Base-by-base conservation (phyloP, 345 rosid species). In the Kandelia obovata region DNA sequence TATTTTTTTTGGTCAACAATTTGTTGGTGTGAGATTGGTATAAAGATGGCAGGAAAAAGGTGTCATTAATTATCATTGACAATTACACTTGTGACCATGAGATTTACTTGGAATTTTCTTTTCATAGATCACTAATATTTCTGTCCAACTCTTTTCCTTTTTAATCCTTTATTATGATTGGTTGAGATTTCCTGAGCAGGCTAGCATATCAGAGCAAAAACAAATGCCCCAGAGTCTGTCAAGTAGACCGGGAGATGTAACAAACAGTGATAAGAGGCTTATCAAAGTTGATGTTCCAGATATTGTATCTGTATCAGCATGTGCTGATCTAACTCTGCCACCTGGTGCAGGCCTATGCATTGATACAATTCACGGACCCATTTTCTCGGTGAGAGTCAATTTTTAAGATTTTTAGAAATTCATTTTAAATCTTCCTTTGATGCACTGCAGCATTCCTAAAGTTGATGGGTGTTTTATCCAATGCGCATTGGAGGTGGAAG, bases 341-440 rank as follows among this genome's bases (percentile, higher is more conserved):
- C 88, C 94, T 5, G 99, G 99, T 73, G 91, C 99, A 49, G 99
- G 91, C 83, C 93, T 95, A 67, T 90, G 99, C 84, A 86, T 95
- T 57, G 87, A 86, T 76, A 86, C 97, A 20, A 69, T 87, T 70
- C 82, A 80, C 17, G 96, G 92, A 47, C 92, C 90, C 9, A 77
- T 95, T 68, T 95, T 69, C 89, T 66, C 90, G 94, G 99, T 95
- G 83, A 82, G 83, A 58, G 43, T 30, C 51, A 13, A 27, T 53
- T 49, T 34, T 8, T 0, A 23, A 21, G 59, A 56, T 56, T 56
- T 56, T 5, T 56, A 10, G 5, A 56, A 2, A 10, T 56, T 10
- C 30, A 56, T 25, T 27, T 25, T 2, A 11, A 15, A 13, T 43
- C 49, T 43, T 11, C 49, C 17, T 13, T 13, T 43, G 49, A 43